A percentile compares a stretch with the other conserved stretches of the same genome.
These are phyloP conservation scores for Phoenix roebelenii DNA, from an alignment of 176 grass and related monocot species.

Conservation along the genomic window DNA sequence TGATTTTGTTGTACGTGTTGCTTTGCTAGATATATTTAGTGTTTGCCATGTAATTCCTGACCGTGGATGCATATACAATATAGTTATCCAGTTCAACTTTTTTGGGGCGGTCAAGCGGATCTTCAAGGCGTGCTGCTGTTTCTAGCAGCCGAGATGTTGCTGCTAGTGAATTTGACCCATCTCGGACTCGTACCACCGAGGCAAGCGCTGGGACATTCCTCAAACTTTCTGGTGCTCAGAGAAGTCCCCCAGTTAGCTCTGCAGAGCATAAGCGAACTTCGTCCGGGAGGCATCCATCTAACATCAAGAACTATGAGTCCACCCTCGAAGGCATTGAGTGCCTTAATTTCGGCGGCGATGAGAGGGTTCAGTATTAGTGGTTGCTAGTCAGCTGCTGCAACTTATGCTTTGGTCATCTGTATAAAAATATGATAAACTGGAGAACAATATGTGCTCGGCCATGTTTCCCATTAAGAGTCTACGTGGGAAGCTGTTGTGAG, in stretches of 20 bases:
- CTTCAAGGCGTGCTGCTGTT: conserved; percentile 66
- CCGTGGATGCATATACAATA: conserved; percentile 26
- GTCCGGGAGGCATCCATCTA: conserved; percentile 39
- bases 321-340: conserved; percentile 63
- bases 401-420: neutral
- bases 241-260: conserved; percentile 30
- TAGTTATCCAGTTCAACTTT: conserved; percentile 73
- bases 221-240: conserved; percentile 26
- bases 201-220: conserved; percentile 41
- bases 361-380: conserved; percentile 31
- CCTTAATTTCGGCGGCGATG: conserved; percentile 40
- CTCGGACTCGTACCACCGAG: conserved; percentile 28
- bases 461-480: too few species aligned
- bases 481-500: too few species aligned
- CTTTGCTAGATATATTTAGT: conserved; percentile 4
- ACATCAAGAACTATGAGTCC: conserved; percentile 60
- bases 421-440: neutral
- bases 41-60: conserved; percentile 42
- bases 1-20: conserved; percentile 10
- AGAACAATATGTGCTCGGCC: neutral
- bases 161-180: conserved; percentile 19
- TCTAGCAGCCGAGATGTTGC: conserved; percentile 38
- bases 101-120: conserved; percentile 62
- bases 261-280: conserved; percentile 33
- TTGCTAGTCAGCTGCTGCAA: neutral